Evolutionary conservation across 1,284 basidiomycete species (phyloP), one percentile per base, ranked within the genome.

Genomic region (Marasmius fiardii): DNA sequence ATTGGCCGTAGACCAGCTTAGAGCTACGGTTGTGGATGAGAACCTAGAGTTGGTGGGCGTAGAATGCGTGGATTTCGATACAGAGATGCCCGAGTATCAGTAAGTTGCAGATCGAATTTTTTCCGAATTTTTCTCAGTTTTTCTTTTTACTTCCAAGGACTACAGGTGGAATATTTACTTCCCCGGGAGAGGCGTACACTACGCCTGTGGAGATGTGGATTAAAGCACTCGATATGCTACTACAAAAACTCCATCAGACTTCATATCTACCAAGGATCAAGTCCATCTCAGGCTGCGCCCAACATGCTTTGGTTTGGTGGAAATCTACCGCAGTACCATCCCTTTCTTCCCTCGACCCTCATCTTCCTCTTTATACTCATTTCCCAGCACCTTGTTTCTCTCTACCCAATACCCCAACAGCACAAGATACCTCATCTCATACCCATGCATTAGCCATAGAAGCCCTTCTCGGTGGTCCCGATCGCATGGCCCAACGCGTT

Each of bases 181-280:
- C 88, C 0, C 86, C 87, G 2, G 89, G 89, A 33, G 89, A 92
- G 71, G 87, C 88, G 24, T 90, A 88, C 66, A 92, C 88, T 31
- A 89, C 88, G 3, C 90, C 90, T 1, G 80, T 92, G 34, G 89
- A 92, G 64, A 90, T 92, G 87, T 92, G 90, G 87, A 81, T 91
- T 53, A 89, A 89, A 69, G 88, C 55, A 54, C 54, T 33, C 90
- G 90, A 93, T 70, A 69, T 82, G 45, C 76, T 93, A 49, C 74
- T 92, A 61, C 83, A 87, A 69, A 91, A 90, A 69, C 70, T 93
- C 34, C 75, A 80, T 61, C 75, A 81, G 67, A 84, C 80, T 60
- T 79, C 85, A 60, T 85, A 92, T 63, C 61, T 92, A 44, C 69
- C 78, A 26, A 80, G 83, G 64, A 83, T 92, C 60, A 85, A 82